Evolutionary conservation across 1,139 yeast species (phyloP).

Genomic region (Saccharomycopsis hybrid): DNA sequence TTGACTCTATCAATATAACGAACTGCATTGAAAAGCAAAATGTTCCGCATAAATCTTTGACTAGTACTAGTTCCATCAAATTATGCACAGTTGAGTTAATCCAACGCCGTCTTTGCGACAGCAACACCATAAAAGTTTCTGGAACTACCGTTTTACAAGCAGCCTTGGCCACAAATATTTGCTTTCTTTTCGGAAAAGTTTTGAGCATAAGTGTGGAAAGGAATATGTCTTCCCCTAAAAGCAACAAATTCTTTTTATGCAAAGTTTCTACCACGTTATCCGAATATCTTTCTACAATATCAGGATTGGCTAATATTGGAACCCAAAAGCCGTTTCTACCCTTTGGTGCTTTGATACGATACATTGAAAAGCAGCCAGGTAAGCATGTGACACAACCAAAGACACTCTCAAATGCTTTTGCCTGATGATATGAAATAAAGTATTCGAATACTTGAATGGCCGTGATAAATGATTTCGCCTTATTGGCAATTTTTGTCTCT

Average conservation of each 20-base stretch:
- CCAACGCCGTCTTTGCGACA: slow-evolving; percentile 98
- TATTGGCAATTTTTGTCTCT: slow-evolving; percentile 91
- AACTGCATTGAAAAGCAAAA: slow-evolving; percentile 98
- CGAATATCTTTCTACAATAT: slow-evolving; percentile 89
- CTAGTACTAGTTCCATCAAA: slow-evolving; percentile 82
- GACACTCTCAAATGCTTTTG: slow-evolving; percentile 93
- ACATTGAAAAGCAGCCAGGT: slow-evolving; percentile 97
- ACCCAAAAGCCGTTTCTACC: slow-evolving; percentile 92
- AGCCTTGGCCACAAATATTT: slow-evolving; percentile 90
- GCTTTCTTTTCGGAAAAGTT: slow-evolving; percentile 90
- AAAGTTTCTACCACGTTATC: slow-evolving; percentile 84
- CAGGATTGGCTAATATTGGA: slow-evolving; percentile 92
- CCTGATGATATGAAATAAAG: slow-evolving; percentile 91
- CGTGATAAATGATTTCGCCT: slow-evolving; percentile 83
- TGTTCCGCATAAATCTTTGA: slow-evolving; percentile 91
- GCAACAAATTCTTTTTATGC: slow-evolving; percentile 80
- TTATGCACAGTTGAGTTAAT: slow-evolving; percentile 96
- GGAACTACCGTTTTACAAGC: slow-evolving; percentile 95
- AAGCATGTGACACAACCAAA: slow-evolving; percentile 97
- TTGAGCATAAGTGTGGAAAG: slow-evolving; percentile 83
- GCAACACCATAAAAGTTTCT: slow-evolving; percentile 65
- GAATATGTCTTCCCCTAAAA: slow-evolving; percentile 92
- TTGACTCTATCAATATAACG: slow-evolving; percentile 76
- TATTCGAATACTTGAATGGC: slow-evolving; percentile 95
- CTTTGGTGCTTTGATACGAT: slow-evolving; percentile 89